These are phyloP conservation scores for Chalaropsis thielavioides DNA, from an alignment of 2,329 filamentous ascomycete species.

Conservation along the genomic window DNA sequence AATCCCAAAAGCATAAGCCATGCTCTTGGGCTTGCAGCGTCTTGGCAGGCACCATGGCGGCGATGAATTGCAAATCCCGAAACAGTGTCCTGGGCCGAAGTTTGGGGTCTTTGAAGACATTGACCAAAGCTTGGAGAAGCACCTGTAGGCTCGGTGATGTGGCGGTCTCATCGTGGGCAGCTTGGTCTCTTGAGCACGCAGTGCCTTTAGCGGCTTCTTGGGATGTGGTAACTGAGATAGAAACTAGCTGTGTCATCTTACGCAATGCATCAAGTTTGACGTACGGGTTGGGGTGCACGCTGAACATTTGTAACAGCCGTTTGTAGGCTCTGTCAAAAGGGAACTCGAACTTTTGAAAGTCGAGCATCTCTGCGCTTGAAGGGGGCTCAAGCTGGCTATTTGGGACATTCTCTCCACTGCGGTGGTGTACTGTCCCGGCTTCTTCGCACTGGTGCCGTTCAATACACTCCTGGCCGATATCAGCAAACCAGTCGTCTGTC, in stretches of 20 bases:
- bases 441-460: constrained; percentile 39
- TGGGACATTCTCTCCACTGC: neutral
- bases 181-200: neutral
- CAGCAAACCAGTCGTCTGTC: constrained; percentile 76
- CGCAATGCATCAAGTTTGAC: constrained; percentile 70
- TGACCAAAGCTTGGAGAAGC: constrained; percentile 51
- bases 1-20: constrained; percentile 78
- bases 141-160: constrained; percentile 37
- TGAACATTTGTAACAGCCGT: constrained; percentile 70
- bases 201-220: constrained; percentile 41
- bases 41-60: constrained; percentile 46
- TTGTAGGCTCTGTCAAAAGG: constrained; percentile 70
- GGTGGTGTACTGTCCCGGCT: neutral
- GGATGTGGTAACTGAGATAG: constrained; percentile 55
- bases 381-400: neutral
- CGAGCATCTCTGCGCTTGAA: neutral
- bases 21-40: constrained; percentile 47
- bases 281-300: constrained; percentile 75
- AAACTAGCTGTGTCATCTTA: constrained; percentile 69
- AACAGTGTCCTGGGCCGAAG: constrained; percentile 69
- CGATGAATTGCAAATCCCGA: constrained; percentile 64
- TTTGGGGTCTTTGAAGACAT: constrained; percentile 50
- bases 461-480: constrained; percentile 50
- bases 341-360: constrained; percentile 42
- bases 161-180: constrained; percentile 36